Base-by-base conservation (phyloP, 805 yeast genomes). In the Groenewaldozyma tartarivorans region DNA sequence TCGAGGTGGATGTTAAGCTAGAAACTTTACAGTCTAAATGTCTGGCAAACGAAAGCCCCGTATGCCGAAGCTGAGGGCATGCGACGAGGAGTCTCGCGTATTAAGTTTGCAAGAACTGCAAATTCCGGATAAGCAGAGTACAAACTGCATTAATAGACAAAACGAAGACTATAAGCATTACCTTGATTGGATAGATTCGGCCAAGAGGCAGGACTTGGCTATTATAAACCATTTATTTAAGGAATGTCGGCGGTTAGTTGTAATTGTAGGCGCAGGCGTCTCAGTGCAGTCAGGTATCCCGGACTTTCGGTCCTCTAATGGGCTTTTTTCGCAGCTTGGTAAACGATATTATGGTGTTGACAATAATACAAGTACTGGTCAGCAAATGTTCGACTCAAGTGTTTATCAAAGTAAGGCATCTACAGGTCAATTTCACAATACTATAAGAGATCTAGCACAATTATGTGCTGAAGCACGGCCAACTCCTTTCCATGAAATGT, bases 221-320 rank as follows among this genome's bases (percentile, higher is more conserved):
- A 72, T 76, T 45, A 51, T 79, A 20, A 69, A 68, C 41, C 71
- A 74, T 55, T 74, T 76, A 0, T 54, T 79, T 19, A 58, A 56
- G 26, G 67, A 79, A 49, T 68, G 88, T 22, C 74, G 69, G 48
- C 71, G 72, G 46, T 64, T 79, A 22, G 69, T 84, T 2, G 73
- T 80, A 21, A 69, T 87, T 21, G 75, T 88, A 1, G 96, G 96
- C 7, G 96, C 96, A 15, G 96, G 96, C 2, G 75, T 84, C 16
- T 84, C 95, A 9, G 92, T 88, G 40, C 81, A 82, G 21, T 85
- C 94, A 1, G 96, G 96, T 3, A 87, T 86, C 31, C 95, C 95
- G 3, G 92, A 81, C 52, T 81, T 86, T 55, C 64, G 96, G 55
- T 81, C 94, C 5, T 42, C 45, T 16, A 65, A 77, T 45, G 95